Percentiles rank a stretch among this genome's conserved stretches.
Conservation (phyloP, 2,329 filamentous ascomycete species). For the Laburnicola sp. region DNA sequence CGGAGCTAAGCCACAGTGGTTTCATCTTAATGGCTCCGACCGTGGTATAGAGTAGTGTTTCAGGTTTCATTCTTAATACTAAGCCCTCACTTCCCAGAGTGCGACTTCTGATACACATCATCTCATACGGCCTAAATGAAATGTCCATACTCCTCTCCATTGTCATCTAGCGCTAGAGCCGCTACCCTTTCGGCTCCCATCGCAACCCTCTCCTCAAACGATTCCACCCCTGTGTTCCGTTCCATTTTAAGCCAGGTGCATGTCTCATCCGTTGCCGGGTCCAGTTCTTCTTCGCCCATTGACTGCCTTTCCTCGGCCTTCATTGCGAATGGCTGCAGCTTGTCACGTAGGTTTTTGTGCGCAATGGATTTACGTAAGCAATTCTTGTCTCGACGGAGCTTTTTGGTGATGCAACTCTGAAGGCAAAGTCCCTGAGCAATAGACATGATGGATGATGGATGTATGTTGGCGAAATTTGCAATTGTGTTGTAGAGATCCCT, state of each 20-base stretch:
- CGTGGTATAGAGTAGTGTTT: no score
- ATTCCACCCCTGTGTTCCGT: conserved; percentile 5
- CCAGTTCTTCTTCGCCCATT: conserved; percentile 2
- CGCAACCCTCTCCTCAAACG: conserved; percentile 6
- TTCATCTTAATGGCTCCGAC: no score
- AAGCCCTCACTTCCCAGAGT: no score
- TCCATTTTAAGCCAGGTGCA: conserved; percentile 6
- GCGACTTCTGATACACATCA: no score
- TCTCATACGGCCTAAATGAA: background rate
- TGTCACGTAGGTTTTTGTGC: conserved; percentile 7
- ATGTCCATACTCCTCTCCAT: background rate
- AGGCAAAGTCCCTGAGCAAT: conserved; percentile 7
- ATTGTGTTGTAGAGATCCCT: conserved; percentile 6
- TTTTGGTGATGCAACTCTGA: conserved; percentile 9
- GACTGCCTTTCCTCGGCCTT: conserved; percentile 4
- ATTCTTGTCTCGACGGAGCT: conserved; percentile 8
- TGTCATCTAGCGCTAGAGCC: conserved; percentile 7
- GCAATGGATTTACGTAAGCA: conserved; percentile 9
- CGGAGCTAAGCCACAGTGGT: no score
- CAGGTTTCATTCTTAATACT: no score
- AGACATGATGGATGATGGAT: conserved; percentile 6
- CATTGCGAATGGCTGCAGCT: conserved; percentile 7
- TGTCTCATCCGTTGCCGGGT: conserved; percentile 1
- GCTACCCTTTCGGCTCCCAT: conserved; percentile 3
- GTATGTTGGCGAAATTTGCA: conserved; percentile 9